Base-by-base conservation (phyloP, 2,329 filamentous ascomycete genomes). In the Trichoderma koningiopsis region DNA sequence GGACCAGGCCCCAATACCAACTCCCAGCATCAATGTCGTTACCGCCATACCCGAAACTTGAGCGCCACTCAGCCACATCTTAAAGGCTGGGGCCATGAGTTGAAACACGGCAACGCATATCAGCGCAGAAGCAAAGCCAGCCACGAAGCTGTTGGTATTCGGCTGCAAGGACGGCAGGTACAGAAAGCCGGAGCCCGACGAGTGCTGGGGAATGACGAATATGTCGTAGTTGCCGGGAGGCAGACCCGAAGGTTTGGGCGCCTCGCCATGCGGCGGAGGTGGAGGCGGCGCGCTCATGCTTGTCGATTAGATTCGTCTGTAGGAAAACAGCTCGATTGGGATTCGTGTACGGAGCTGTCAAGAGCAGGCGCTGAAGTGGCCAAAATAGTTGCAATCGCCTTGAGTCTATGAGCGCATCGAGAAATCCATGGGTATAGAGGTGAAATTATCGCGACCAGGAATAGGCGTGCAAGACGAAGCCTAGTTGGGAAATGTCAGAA, bases 191-290 rank as follows among this genome's bases (percentile, higher is more conserved):
- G 90, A 89, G 65, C 95, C 95, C 7, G 94, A 87, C 13, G 94
- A 95, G 79, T 97, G 94, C 58, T 94, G 93, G 8, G 95, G 95
- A 76, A 98, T 94, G 78, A 97, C 91, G 83, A 97, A 97, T 77
- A 98, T 97, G 83, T 98, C 95, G 81, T 97, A 98, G 78, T 96
- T 96, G 68, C 95, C 94, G 1, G 92, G 86, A 3, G 95, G 95
- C 59, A 97, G 84, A 68, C 92, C 91, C 19, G 84, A 80, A 47
- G 88, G 85, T 79, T 90, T 90, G 61, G 93, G 92, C 73, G 89
- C 91, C 77, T 89, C 86, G 80, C 94, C 93, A 82, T 97, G 94
- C 72, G 93, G 93, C 77, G 94, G 94, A 73, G 92, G 92, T 73
- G 93, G 93, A 72, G 94, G 94, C 72, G 91, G 91, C 74, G 66